Conservation (phyloP, 257 asterid genomes). For the Capsicum rhomboideum region DNA sequence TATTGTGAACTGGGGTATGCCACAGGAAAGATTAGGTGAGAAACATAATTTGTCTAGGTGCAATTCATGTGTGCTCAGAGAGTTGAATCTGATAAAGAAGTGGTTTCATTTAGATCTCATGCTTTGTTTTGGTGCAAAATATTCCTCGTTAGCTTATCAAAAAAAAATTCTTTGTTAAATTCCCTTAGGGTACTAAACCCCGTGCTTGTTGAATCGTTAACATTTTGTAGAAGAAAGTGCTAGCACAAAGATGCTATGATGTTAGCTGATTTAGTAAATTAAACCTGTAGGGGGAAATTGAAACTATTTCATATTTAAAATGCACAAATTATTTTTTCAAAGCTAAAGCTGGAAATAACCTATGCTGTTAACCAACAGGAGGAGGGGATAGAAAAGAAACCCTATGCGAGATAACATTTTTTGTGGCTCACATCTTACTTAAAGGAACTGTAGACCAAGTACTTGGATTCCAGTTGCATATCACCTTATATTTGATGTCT, state of each 20-base stretch:
- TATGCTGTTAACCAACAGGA: not conserved
- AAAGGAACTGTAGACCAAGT: not conserved
- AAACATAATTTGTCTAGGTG: not conserved
- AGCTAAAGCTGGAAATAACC: not conserved
- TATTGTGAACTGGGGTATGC: not conserved
- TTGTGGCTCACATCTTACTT: not conserved
- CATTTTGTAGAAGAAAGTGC: not conserved
- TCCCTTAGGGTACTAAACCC: not conserved
- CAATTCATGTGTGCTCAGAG: not conserved
- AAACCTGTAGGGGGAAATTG: not conserved
- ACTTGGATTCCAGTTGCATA: not conserved
- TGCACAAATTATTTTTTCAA: not conserved
- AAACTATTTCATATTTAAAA: not conserved
- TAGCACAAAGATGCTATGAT: not conserved
- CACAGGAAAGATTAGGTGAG: not conserved
- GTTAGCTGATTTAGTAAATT: not conserved
- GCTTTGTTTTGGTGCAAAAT: not conserved
- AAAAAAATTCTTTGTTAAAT: not conserved
- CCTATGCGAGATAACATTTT: not conserved
- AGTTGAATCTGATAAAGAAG: not conserved
- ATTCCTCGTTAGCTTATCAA: not conserved
- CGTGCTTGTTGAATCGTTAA: not conserved
- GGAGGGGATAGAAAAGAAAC: not conserved
- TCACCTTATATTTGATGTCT: not conserved
- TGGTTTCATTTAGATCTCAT: not conserved